Conservation (phyloP, 1,284 basidiomycete genomes). For the Pisolithus thermaeus region DNA sequence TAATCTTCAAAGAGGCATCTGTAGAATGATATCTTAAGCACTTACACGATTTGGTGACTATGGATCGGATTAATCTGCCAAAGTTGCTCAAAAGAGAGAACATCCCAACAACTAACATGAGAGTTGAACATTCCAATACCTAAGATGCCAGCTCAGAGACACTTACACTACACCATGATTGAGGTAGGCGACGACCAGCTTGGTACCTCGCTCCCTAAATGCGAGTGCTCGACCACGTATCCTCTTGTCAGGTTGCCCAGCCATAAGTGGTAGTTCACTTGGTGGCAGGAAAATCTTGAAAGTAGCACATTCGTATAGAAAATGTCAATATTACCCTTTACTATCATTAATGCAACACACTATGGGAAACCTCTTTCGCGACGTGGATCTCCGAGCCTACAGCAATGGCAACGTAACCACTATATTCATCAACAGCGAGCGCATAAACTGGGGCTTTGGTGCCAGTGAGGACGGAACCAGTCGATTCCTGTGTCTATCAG, state of each 20-base stretch:
- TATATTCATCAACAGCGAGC: background rate
- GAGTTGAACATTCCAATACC: background rate
- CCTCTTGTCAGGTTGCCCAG: background rate
- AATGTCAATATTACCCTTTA: background rate
- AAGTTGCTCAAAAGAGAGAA: background rate
- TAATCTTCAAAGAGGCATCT: background rate
- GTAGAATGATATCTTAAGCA: background rate
- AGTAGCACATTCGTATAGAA: background rate
- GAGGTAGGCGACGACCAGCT: too few relatives aligned
- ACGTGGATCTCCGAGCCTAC: conserved; percentile 4
- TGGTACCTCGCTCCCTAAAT: too few relatives aligned
- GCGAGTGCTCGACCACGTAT: background rate
- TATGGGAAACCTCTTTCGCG: background rate
- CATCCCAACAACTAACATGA: background rate
- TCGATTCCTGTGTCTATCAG: background rate
- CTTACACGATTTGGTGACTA: conserved; percentile 1
- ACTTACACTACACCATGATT: background rate
- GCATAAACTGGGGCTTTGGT: background rate
- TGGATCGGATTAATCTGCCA: conserved; percentile 3
- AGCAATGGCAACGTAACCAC: background rate
- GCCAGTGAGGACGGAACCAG: conserved; percentile 1
- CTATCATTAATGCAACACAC: background rate
- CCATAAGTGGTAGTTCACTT: background rate
- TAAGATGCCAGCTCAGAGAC: background rate
- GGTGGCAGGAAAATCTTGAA: conserved; percentile 3